Evolutionary conservation across 352 stramenopile species (phyloP), one percentile per base, ranked within the genome.

Genomic region (Salisapilia sapeloensis): DNA sequence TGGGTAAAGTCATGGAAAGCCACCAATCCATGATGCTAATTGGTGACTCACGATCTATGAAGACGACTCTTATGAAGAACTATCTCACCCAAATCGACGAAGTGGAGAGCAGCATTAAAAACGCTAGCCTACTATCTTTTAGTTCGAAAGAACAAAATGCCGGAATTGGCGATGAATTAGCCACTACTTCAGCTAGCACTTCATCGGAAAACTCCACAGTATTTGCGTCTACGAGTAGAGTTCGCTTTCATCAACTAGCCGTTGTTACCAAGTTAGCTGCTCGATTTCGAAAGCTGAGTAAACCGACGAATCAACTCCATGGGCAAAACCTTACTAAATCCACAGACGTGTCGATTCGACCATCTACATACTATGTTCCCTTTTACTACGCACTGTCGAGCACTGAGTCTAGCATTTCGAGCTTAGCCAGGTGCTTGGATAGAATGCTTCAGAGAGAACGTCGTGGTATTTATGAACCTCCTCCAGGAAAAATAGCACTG

Each of bases 361-460:
- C n/a, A n/a, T n/a, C n/a, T n/a, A n/a, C n/a, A n/a, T n/a, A 57
- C 13, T 38, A 50, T 22, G 44, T 63, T 20, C 39, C 53, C 4
- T 52, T 58, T 18, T 53, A 36, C 32, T 53, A 50, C 27, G 23
- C 42, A 2, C 48, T 56, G 36, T 41, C 34, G 17, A 24, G 43
- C 23, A 14, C 49, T 13, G 35, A 56, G 22, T 30, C 38, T 18
- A 36, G 44, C 13, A 18, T 37, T 4, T 6, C 35, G 3, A 38
- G 48, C 15, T 29, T 63, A 3, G 26, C 41, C 2, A 44, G 33
- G 6, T 50, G 38, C 31, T 21, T 63, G 4, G 48, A 63, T 10
- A 36, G 45, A 1, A 52, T 56, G 37, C 40, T 63, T 4, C 48
- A 63, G 30, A 48, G 53, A n/a, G 53, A 63, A 23, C 44, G 48